A percentile compares a stretch with the other conserved stretches of the same genome.
These are phyloP conservation scores for Barbarea vulgaris DNA, from an alignment of 345 rosid genomes.

Conservation along the genomic window DNA sequence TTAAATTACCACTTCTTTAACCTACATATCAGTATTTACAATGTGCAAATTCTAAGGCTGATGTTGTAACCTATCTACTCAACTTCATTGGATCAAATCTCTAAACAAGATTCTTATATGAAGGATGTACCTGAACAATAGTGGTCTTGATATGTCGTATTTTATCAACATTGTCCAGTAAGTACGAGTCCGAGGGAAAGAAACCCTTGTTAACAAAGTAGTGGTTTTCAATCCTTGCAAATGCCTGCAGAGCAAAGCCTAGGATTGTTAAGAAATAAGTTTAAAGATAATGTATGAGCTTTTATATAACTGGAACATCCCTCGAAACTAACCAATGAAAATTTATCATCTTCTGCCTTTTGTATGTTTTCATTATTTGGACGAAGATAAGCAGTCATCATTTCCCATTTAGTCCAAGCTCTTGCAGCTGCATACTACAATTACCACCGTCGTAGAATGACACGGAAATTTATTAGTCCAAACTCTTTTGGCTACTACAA, in stretches of 20 bases:
- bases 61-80: neutral
- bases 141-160: slow-evolving; percentile 80
- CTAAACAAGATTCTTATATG: neutral
- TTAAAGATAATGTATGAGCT: neutral
- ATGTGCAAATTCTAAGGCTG: neutral
- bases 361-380: slow-evolving; percentile 78
- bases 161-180: slow-evolving; percentile 82
- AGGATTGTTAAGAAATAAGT: neutral
- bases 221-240: slow-evolving; percentile 98
- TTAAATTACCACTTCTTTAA: neutral
- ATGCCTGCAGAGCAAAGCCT: slow-evolving; percentile 58
- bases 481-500: neutral
- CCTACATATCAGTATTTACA: neutral
- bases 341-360: slow-evolving; percentile 84
- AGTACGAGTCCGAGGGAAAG: slow-evolving; percentile 73
- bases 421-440: slow-evolving; percentile 88
- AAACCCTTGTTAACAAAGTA: slow-evolving; percentile 88
- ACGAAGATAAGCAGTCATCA: slow-evolving; percentile 91
- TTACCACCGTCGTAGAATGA: neutral
- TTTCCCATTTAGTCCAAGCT: slow-evolving; percentile 98
- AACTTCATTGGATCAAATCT: slow-evolving; percentile 3
- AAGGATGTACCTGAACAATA: slow-evolving; percentile 73
- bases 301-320: neutral
- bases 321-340: slow-evolving; percentile 69
- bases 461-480: neutral